These are phyloP conservation scores for Penicillium sp. DNA, from an alignment of 2,329 filamentous ascomycete genomes.

Conservation along the genomic window DNA sequence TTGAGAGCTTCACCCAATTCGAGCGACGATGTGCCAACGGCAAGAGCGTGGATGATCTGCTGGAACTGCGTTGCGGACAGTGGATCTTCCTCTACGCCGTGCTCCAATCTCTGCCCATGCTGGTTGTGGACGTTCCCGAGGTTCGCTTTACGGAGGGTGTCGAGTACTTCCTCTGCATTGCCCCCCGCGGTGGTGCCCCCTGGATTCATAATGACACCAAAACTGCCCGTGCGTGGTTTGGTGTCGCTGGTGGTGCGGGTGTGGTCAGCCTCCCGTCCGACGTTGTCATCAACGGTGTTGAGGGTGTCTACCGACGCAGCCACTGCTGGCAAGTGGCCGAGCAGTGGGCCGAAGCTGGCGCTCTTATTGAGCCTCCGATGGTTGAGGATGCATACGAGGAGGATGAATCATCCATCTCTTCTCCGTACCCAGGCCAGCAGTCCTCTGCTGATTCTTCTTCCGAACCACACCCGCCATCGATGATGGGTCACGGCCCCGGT, in stretches of 20 bases:
- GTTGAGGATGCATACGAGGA: constrained; percentile 43
- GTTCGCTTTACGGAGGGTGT: constrained; percentile 50
- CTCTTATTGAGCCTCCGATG: constrained; percentile 38
- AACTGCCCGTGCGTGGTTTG: constrained; percentile 52
- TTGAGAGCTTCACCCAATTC: constrained; percentile 54
- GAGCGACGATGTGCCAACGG: constrained; percentile 50
- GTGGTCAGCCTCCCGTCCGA: constrained; percentile 66
- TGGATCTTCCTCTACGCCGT: constrained; percentile 58
- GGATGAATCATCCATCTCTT: constrained; percentile 44
- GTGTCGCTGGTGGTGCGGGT: constrained; percentile 63
- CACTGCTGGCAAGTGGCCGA: constrained; percentile 70
- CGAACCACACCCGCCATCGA: constrained; percentile 38
- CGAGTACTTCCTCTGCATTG: constrained; percentile 56
- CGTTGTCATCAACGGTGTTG: constrained; percentile 67
- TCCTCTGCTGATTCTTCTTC: constrained; percentile 44
- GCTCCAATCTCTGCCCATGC: constrained; percentile 53
- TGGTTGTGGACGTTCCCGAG: constrained; percentile 54
- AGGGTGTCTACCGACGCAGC: constrained; percentile 68
- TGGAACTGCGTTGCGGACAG: constrained; percentile 53
- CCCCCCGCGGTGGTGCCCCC: constrained; percentile 52
- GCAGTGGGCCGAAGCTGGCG: constrained; percentile 58
- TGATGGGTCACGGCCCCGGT: constrained; percentile 36
- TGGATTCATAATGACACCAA: constrained; percentile 54
- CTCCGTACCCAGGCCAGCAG: constrained; percentile 43
- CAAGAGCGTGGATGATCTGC: constrained; percentile 50